Base-by-base conservation (phyloP, 805 yeast genomes). In the Metschnikowia sp. region DNA sequence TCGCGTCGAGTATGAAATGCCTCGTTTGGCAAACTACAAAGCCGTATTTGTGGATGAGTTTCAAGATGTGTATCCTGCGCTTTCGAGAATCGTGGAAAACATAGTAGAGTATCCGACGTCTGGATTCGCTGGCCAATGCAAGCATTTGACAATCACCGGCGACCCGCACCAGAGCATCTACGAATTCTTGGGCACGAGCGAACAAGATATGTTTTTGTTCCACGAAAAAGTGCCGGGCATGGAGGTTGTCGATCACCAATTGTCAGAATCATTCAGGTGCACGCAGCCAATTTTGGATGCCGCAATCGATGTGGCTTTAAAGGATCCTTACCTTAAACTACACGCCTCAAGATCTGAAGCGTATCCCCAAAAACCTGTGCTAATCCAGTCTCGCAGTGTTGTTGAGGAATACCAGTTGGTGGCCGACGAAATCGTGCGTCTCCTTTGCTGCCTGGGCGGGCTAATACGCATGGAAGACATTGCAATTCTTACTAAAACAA, bases 121-220 rank as follows among this genome's bases (percentile, higher is more conserved):
- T 5, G 60, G 49, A 3, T 40, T 47, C 4, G 49, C 48, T 8
- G 54, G 56, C 2, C 37, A 33, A 18, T n/a, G 22, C 13, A 74
- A 78, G 44, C 90, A 86, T 60, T 56, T 86, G 32, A 76, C 84
- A 1, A 61, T 86, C 15, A 84, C 89, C 4, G 91, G 91, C 1
- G 92, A 86, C 63, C 78, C 82, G 1, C 74, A 81, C 59, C 92
- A 86, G 63, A 75, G 86, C 44, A 82, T 86, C 29, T 86, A 83
- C 59, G 82, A 74, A 29, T 86, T 86, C 59, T 58, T 84, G 36
- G 88, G 88, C 0, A 70, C 83, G 0, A 68, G 70, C 37, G 69
- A 70, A 1, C 43, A 59, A 3, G 64, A 69, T 3, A 61, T 76
- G 59, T 43, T 52, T n/a, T 42, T 51, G 10, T 45, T 72, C 10